Conservation (phyloP, 371 early-diverging fungal genomes). For the Phascolomyces articulosus region DNA sequence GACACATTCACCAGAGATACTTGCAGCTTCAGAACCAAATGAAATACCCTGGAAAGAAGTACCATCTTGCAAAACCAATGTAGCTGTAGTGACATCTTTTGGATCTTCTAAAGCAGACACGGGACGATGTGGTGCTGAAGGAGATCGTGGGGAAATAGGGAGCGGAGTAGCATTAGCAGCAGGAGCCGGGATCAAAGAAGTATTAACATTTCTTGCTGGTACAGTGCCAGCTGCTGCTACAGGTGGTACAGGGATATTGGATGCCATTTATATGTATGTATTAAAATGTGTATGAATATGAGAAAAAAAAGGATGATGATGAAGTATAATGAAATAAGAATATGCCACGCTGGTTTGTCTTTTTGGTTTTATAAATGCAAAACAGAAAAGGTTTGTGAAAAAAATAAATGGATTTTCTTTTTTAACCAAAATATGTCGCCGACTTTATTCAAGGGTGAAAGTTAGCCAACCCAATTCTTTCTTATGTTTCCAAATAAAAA, state of each 20-base stretch:
- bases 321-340: not conserved
- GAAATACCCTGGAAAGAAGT: constrained; percentile 87
- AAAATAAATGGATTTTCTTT: not conserved
- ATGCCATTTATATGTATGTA: constrained; percentile 27
- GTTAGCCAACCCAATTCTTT: constrained; percentile 2
- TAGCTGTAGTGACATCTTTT: constrained; percentile 59
- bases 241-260: constrained; percentile 46
- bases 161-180: constrained; percentile 50
- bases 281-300: not conserved
- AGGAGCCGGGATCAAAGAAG: constrained; percentile 44
- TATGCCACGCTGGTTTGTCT: not conserved
- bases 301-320: not conserved
- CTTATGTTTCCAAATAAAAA: not conserved
- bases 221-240: constrained; percentile 41
- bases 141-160: constrained; percentile 27
- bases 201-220: constrained; percentile 23
- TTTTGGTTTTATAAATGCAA: not conserved
- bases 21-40: constrained; percentile 88
- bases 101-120: constrained; percentile 56
- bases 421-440: not conserved
- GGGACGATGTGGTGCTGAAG: constrained; percentile 54
- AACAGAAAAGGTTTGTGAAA: not conserved
- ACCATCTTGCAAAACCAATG: constrained; percentile 86
- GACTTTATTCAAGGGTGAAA: constrained; percentile 8
- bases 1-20: constrained; percentile 95